Base-by-base conservation (phyloP, 768 basidiomycete species). In the Rubroboletus pulcherrimus region DNA sequence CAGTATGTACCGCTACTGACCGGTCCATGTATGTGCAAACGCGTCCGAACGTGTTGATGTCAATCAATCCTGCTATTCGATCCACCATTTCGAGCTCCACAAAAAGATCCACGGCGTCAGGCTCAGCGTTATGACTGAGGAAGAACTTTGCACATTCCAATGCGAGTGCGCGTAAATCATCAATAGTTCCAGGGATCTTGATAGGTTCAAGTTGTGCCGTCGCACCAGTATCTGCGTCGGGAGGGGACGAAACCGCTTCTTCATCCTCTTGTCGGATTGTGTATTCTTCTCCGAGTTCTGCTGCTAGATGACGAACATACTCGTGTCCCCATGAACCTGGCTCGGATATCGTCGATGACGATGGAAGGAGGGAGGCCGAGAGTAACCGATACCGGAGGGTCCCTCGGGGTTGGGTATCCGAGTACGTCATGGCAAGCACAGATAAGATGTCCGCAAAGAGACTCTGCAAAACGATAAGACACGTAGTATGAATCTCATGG, bases 241-340 rank as follows among this genome's bases (percentile, higher is more conserved):
- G 53, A 24, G 64, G 52, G 15, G 59, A 24, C 9, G 63, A 48
- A 33, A 63, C 64, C 37, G 57, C 66, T 12, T 73, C 72, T 47
- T 76, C 75, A 29, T 79, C 81, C 58, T 84, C 81, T 57, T 84
- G 84, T n/a, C 91, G 85, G 46, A 77, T 68, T 26, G 77, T 81
- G 67, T 87, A 98, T 68, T 98, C 97, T 68, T 98, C 92, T 7
- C 94, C 94, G 8, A 99, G 85, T 68, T 99, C 97, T 2, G 96
- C 88, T 11, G 97, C 92, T 44, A 99, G 82, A 69, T 99, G 96
- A 34, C 96, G 87, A 51, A 98, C 92, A 67, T 99, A 99, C 77
- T 99, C 97, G 69, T 99, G 95, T 4, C 97, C 97, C 97, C 97
- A 99, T 33, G 86, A 81, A n/a, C 96, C 95, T 0, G 97, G 95